Evolutionary conservation across 371 early-diverging fungal species (phyloP).

Genomic region (Racocetra persica): DNA sequence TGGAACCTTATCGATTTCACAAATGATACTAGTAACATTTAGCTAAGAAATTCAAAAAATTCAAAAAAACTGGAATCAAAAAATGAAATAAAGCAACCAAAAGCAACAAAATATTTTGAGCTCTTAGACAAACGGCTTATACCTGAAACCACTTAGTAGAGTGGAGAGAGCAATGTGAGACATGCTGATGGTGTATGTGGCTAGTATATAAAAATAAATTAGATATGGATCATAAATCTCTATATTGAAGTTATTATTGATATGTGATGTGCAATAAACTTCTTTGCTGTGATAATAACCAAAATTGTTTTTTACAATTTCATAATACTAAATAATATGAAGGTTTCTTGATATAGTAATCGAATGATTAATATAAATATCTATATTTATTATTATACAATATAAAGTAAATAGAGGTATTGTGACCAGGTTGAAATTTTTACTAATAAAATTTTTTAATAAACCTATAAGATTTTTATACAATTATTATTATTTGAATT

Average conservation of each 20-base stretch:
- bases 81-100: not conserved
- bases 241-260: not conserved
- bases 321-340: no score
- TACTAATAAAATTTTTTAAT: no score
- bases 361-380: no score
- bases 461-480: no score
- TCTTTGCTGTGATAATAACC: constrained; percentile 2
- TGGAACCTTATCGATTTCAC: constrained; percentile 15
- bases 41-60: not conserved
- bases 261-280: not conserved
- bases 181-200: not conserved
- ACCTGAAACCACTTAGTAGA: constrained; percentile 13
- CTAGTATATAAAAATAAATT: not conserved
- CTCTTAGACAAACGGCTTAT: constrained; percentile 3
- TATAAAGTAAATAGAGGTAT: no score
- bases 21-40: not conserved
- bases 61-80: not conserved
- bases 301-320: constrained; percentile 25
- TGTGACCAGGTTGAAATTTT: no score
- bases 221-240: not conserved
- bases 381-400: no score
- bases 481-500: no score
- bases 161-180: not conserved
- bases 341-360: no score
- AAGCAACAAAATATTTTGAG: constrained; percentile 22